Conservation (phyloP, 805 yeast genomes). For the Grigorovia humatica region DNA sequence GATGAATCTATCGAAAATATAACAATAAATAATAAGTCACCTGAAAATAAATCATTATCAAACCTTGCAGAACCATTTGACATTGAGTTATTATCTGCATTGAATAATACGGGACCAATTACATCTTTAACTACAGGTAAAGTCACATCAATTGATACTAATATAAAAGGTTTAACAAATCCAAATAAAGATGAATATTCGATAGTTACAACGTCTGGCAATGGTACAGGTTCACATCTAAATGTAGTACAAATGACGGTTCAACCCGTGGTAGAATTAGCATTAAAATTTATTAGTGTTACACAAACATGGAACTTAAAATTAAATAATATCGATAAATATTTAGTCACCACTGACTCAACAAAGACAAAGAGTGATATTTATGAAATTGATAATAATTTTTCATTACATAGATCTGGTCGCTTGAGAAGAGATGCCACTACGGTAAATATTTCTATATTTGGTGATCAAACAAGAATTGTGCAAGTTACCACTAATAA, state of each 20-base stretch:
- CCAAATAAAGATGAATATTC: conserved; percentile 60
- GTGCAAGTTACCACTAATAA: conserved; percentile 66
- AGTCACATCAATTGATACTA: conserved; percentile 39
- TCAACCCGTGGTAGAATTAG: conserved; percentile 56
- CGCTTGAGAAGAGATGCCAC: conserved; percentile 53
- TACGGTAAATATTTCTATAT: conserved; percentile 58
- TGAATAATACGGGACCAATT: conserved; percentile 65
- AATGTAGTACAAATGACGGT: conserved; percentile 58
- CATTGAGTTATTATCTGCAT: conserved; percentile 41
- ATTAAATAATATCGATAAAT: conserved; percentile 37
- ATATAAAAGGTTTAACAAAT: conserved; percentile 51
- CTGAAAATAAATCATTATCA: conserved; percentile 9
- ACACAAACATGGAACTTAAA: conserved; percentile 66
- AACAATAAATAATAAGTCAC: conserved; percentile 7
- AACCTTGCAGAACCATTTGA: conserved; percentile 26
- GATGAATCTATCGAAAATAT: conserved; percentile 16
- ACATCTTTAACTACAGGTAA: conserved; percentile 57
- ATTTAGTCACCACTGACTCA: conserved; percentile 62
- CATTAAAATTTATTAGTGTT: conserved; percentile 61
- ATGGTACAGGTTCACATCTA: conserved; percentile 42
- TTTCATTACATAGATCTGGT: conserved; percentile 48
- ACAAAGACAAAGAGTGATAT: conserved; percentile 55
- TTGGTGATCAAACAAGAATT: conserved; percentile 45
- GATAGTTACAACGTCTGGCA: conserved; percentile 61
- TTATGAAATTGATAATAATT: conserved; percentile 51